These are phyloP conservation scores for Heliosperma pusillum DNA, from an alignment of 148 eudicot genomes.

Conservation along the genomic window DNA sequence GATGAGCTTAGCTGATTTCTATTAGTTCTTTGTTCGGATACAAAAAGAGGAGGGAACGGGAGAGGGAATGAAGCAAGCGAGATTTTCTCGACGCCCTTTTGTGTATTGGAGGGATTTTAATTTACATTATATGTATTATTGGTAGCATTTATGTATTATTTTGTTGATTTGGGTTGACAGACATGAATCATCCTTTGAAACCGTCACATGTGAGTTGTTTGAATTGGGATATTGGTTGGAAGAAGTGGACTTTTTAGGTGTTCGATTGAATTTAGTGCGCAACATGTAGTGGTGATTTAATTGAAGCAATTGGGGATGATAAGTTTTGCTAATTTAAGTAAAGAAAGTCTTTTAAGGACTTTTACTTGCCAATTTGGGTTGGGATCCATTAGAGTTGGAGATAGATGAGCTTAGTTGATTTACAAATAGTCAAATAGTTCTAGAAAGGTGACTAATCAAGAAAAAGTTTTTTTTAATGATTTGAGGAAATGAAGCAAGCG, in stretches of 20 bases:
- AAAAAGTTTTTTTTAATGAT: neutral
- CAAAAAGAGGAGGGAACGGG: too few relatives aligned
- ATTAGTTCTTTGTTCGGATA: too few relatives aligned
- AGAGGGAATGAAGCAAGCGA: too few relatives aligned
- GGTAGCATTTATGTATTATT: too few relatives aligned
- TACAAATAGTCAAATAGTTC: too few relatives aligned
- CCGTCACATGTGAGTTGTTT: neutral
- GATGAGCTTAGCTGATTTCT: neutral
- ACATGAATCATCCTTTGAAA: neutral
- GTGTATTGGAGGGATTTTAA: too few relatives aligned
- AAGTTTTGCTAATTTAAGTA: neutral
- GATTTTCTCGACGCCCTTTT: too few relatives aligned
- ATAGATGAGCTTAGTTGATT: neutral
- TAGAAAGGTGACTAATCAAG: too few relatives aligned
- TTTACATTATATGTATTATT: too few relatives aligned
- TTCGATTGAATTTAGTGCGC: neutral
- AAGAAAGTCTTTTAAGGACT: neutral
- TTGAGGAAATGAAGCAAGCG: neutral
- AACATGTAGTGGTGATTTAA: neutral
- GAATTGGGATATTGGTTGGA: neutral
- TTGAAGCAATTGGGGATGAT: constrained; percentile 2
- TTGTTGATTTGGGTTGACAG: neutral
- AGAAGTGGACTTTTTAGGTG: neutral
- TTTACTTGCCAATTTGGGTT: neutral
- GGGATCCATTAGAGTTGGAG: neutral